Conservation (phyloP, 257 asterid genomes). For the Fraxinus cuspidata region DNA sequence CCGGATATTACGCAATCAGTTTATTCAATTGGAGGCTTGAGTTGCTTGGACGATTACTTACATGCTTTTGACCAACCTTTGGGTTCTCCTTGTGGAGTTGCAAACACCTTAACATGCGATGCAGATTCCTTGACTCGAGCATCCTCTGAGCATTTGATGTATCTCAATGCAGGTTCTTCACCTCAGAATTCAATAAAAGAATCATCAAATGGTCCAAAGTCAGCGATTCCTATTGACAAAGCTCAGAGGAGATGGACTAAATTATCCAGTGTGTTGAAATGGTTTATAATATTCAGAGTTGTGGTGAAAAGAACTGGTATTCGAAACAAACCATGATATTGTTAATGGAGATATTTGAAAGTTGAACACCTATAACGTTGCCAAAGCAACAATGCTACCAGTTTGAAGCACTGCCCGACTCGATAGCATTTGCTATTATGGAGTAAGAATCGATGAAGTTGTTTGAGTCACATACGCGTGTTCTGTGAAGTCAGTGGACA, state of each 20-base stretch:
- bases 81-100: slow-evolving; percentile 34
- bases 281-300: slow-evolving; percentile 49
- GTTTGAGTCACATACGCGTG: neutral
- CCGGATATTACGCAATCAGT: slow-evolving; percentile 57
- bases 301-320: slow-evolving; percentile 38
- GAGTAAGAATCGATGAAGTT: neutral
- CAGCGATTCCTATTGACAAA: slow-evolving; percentile 24
- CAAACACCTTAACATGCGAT: slow-evolving; percentile 42
- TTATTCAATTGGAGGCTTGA: slow-evolving; percentile 45
- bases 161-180: slow-evolving; percentile 38
- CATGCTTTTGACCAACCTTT: slow-evolving; percentile 47
- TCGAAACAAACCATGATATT: slow-evolving; percentile 17
- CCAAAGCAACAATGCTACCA: neutral
- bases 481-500: slow-evolving; percentile 13
- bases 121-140: slow-evolving; percentile 45
- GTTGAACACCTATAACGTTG: neutral
- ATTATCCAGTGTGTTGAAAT: slow-evolving; percentile 41
- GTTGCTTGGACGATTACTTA: slow-evolving; percentile 61
- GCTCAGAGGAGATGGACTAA: slow-evolving; percentile 46
- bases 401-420: slow-evolving; percentile 19
- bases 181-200: slow-evolving; percentile 40
- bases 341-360: too few species aligned
- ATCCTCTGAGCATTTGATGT: slow-evolving; percentile 45
- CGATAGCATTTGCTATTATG: neutral
- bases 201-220: slow-evolving; percentile 39